phyloP scores from a whole-genome alignment of 352 stramenopile genomes.

The Peronosclerospora sorghi region DNA sequence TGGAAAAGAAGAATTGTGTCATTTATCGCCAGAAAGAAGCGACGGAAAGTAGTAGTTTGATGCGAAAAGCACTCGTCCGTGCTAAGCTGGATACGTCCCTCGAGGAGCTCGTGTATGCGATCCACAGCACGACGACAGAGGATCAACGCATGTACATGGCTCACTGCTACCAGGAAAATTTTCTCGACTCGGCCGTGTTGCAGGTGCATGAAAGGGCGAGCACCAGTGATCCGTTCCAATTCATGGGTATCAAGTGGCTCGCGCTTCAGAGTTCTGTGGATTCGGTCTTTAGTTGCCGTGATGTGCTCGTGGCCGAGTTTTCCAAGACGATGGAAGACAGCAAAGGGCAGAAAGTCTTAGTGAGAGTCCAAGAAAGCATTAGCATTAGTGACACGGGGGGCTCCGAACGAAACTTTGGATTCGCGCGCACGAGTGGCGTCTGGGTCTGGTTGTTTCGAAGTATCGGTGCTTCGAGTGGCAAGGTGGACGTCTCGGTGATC shows the following conservation, averaged over 20 bases:
- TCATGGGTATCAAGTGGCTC: conserved; percentile 67
- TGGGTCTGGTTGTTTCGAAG: conserved; percentile 53
- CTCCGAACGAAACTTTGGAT: conserved; percentile 49
- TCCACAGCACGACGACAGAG: conserved; percentile 49
- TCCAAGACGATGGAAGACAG: conserved; percentile 46
- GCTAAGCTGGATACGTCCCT: conserved; percentile 59
- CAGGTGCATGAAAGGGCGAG: conserved; percentile 37
- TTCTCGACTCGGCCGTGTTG: conserved; percentile 66
- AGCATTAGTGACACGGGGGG: conserved; percentile 33
- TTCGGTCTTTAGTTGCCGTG: conserved; percentile 52
- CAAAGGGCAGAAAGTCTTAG: conserved; percentile 49
- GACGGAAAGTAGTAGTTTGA: conserved; percentile 25
- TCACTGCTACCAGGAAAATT: conserved; percentile 59
- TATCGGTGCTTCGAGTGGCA: conserved; percentile 37
- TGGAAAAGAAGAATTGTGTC: conserved; percentile 62
- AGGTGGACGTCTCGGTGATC: conserved; percentile 39
- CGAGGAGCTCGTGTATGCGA: conserved; percentile 58
- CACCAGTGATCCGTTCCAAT: conserved; percentile 49
- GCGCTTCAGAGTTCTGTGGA: conserved; percentile 63
- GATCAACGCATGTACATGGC: conserved; percentile 49
- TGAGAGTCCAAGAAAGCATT: conserved; percentile 47
- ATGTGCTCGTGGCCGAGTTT: conserved; percentile 48
- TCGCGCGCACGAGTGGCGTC: conserved; percentile 36
- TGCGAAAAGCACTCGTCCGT: conserved; percentile 41
- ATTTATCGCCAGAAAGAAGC: conserved; percentile 53